These are phyloP conservation scores for Boeremia exigua DNA, from an alignment of 2,329 filamentous ascomycete species.

Conservation along the genomic window DNA sequence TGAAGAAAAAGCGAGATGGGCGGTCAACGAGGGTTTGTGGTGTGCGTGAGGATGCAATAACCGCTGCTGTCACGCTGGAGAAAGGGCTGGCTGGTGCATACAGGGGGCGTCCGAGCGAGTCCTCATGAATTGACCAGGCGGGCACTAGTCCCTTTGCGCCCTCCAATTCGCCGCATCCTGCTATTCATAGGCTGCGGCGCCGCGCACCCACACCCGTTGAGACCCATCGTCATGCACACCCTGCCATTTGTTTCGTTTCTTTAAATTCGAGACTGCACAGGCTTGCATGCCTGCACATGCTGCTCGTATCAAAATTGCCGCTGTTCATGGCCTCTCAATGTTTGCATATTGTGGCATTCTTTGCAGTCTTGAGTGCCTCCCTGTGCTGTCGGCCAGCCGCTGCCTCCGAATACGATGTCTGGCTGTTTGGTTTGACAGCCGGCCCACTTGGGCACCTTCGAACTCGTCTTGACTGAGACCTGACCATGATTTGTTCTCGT, in stretches of 20 bases:
- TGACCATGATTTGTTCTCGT: not conserved
- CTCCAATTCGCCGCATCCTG: constrained; percentile 17
- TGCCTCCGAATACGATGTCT: constrained; percentile 8
- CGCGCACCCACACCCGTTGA: constrained; percentile 13
- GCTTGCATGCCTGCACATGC: not conserved
- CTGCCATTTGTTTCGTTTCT: constrained; percentile 5
- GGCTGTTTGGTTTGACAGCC: not conserved
- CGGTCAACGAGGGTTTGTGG: not conserved
- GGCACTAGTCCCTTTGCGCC: constrained; percentile 10
- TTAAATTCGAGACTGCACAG: constrained; percentile 1
- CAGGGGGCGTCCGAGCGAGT: constrained; percentile 13
- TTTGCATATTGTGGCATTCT: not conserved
- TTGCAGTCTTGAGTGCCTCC: not conserved
- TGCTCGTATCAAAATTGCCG: too few species aligned
- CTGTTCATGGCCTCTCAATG: not conserved
- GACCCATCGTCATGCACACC: constrained; percentile 15
- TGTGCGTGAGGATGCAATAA: constrained; percentile 2
- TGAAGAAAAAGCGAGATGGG: constrained; percentile 27
- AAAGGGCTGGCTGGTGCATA: constrained; percentile 18
- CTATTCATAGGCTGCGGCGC: constrained; percentile 15
- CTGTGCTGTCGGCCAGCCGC: constrained; percentile 3
- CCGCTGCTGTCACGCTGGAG: constrained; percentile 4
- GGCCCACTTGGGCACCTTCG: constrained; percentile 5
- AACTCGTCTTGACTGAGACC: constrained; percentile 7
- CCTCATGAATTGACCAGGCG: constrained; percentile 15